Percentiles rank a stretch among this genome's conserved stretches.
phyloP scores from a whole-genome alignment of 2,329 filamentous ascomycete species.

The Botryotinia calthae region DNA sequence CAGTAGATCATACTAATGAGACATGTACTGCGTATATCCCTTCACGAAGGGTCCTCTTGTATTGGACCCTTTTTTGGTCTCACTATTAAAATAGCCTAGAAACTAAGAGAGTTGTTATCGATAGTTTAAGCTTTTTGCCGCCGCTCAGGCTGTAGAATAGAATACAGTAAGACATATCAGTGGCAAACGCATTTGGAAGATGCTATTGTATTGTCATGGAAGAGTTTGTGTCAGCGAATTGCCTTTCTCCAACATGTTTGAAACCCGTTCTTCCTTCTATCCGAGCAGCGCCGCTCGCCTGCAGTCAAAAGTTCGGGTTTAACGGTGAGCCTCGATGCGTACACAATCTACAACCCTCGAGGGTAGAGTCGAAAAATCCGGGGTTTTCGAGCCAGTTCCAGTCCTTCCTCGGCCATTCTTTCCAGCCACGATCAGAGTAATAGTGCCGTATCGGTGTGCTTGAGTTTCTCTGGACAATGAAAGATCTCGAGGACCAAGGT shows the following conservation, averaged over 20 bases:
- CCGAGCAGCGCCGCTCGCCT: conserved; percentile 1
- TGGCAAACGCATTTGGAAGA: conserved; percentile 10
- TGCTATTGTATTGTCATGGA: not conserved
- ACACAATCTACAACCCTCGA: conserved; percentile 16
- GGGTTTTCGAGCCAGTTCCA: conserved; percentile 16
- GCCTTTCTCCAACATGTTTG: not conserved
- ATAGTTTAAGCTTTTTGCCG: conserved; percentile 11
- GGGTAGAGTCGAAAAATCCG: conserved; percentile 15
- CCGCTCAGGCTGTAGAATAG: not conserved
- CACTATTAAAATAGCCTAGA: not conserved
- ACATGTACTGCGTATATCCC: conserved; percentile 10
- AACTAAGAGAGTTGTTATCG: conserved; percentile 10
- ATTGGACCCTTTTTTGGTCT: conserved; percentile 3
- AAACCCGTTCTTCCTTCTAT: conserved; percentile 1
- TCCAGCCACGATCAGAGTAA: conserved; percentile 5
- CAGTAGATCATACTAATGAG: conserved; percentile 15
- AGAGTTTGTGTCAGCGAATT: not conserved
- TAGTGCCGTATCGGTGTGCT: conserved; percentile 13
- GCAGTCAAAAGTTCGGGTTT: not conserved
- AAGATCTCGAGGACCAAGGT: not conserved
- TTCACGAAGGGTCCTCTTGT: not conserved
- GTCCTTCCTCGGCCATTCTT: conserved; percentile 8
- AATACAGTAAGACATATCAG: conserved; percentile 13
- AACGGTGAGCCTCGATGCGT: conserved; percentile 14
- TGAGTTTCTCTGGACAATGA: not conserved